Conservation (phyloP, 345 rosid genomes). For the Euphorbia lathyris region DNA sequence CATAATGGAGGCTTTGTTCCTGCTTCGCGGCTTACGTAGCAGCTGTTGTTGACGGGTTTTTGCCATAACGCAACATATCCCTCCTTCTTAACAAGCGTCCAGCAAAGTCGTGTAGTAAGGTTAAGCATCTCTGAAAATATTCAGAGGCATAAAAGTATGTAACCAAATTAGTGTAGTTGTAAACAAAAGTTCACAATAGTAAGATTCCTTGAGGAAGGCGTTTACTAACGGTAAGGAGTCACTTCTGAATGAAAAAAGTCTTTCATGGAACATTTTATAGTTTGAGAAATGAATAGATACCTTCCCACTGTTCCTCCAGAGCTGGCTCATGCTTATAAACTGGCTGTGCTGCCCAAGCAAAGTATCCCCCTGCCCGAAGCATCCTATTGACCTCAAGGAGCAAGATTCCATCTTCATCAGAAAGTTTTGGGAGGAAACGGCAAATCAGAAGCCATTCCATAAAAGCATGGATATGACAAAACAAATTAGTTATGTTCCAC, state of each 20-base stretch:
- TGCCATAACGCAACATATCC: slow-evolving; percentile 95
- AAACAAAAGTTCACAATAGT: background rate
- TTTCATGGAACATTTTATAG: slow-evolving; percentile 2
- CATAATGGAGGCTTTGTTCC: slow-evolving; percentile 73
- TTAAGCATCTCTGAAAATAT: slow-evolving; percentile 74
- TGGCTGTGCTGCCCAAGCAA: slow-evolving; percentile 98
- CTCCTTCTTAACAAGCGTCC: slow-evolving; percentile 91
- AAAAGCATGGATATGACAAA: background rate
- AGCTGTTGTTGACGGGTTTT: slow-evolving; percentile 75
- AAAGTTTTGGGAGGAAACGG: slow-evolving; percentile 9
- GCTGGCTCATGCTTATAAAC: slow-evolving; percentile 86
- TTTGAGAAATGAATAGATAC: slow-evolving; percentile 35
- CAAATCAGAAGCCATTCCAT: slow-evolving; percentile 23
- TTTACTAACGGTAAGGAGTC: background rate
- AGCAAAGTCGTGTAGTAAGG: slow-evolving; percentile 83
- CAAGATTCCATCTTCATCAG: slow-evolving; percentile 78
- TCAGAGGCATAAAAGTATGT: slow-evolving; percentile 9
- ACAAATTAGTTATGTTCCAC: background rate
- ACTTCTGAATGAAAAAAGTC: background rate
- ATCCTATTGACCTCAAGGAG: slow-evolving; percentile 94
- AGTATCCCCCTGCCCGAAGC: slow-evolving; percentile 93
- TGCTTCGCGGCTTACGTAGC: slow-evolving; percentile 71
- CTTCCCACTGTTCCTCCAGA: slow-evolving; percentile 93
- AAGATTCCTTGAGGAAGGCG: too few relatives aligned
- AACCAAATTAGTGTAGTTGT: background rate